These are phyloP conservation scores for Zasmidium citrigriseum DNA, from an alignment of 2,329 filamentous ascomycete species.

Conservation along the genomic window DNA sequence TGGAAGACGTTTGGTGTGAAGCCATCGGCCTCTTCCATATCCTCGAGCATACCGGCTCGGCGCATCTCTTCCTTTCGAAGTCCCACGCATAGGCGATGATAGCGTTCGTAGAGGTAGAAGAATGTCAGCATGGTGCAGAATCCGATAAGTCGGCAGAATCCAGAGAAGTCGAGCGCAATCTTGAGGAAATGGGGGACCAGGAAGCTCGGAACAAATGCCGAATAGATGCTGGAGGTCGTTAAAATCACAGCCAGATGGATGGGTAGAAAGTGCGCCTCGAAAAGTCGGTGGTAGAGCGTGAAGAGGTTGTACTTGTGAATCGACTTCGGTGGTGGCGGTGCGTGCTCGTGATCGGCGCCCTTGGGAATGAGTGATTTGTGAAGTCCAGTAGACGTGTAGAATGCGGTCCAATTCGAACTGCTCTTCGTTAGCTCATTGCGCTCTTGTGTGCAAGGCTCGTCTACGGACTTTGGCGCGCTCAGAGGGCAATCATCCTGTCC, in stretches of 20 bases:
- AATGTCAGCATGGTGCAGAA: constrained; percentile 65
- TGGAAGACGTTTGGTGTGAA: constrained; percentile 30
- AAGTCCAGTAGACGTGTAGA: constrained; percentile 32
- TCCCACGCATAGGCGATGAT: constrained; percentile 63
- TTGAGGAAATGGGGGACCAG: constrained; percentile 55
- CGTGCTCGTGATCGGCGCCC: constrained; percentile 16
- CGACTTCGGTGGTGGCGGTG: constrained; percentile 19
- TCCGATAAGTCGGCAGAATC: constrained; percentile 59
- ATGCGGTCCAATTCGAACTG: constrained; percentile 33
- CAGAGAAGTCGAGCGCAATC: constrained; percentile 64
- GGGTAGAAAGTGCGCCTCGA: constrained; percentile 72
- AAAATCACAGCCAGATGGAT: constrained; percentile 67
- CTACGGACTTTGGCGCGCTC: constrained; percentile 30
- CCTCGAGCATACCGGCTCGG: constrained; percentile 63
- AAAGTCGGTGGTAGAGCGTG: constrained; percentile 66
- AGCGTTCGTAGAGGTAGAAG: constrained; percentile 67
- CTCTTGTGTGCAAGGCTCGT: constrained; percentile 1
- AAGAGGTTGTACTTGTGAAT: constrained; percentile 53
- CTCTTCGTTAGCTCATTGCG: constrained; percentile 11
- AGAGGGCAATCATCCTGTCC: constrained; percentile 20
- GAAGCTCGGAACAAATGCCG: constrained; percentile 54
- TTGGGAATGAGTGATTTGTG: constrained; percentile 29
- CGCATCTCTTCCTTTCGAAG: constrained; percentile 67
- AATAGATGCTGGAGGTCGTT: constrained; percentile 62
- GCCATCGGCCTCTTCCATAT: constrained; percentile 48